Conservation (phyloP, 2,329 filamentous ascomycete species). For the Canariomyces notabilis region DNA sequence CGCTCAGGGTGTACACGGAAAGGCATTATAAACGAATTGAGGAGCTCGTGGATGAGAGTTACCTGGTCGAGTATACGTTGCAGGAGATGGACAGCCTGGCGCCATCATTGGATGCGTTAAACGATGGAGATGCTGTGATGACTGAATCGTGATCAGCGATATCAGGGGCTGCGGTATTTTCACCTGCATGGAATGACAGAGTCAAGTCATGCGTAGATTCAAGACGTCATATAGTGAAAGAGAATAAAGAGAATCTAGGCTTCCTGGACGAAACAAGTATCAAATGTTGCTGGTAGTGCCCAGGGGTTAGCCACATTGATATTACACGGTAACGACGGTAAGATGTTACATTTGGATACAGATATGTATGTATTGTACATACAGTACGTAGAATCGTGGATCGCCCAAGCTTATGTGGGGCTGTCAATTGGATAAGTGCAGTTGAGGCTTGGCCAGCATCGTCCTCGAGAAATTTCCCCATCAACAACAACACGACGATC, state of each 20-base stretch:
- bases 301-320: not conserved
- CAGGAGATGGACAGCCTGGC: conserved; percentile 81
- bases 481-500: not conserved
- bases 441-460: not conserved
- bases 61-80: conserved; percentile 87
- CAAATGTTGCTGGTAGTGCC: not conserved
- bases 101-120: conserved; percentile 30
- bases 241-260: not conserved
- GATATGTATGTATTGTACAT: not conserved
- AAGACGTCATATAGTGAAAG: not conserved
- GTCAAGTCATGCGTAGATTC: too few relatives aligned
- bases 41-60: conserved; percentile 89
- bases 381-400: conserved; percentile 5
- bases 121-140: conserved; percentile 26
- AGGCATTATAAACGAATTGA: conserved; percentile 86
- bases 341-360: too few relatives aligned
- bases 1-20: conserved; percentile 86
- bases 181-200: not conserved
- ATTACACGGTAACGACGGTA: too few relatives aligned
- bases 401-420: conserved; percentile 16
- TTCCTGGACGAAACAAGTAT: not conserved
- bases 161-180: not conserved
- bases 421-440: conserved; percentile 3
- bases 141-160: conserved; percentile 20
- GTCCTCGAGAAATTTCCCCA: conserved; percentile 3